Conservation (phyloP, 2,329 filamentous ascomycete genomes). For the Penicillium digitatum region DNA sequence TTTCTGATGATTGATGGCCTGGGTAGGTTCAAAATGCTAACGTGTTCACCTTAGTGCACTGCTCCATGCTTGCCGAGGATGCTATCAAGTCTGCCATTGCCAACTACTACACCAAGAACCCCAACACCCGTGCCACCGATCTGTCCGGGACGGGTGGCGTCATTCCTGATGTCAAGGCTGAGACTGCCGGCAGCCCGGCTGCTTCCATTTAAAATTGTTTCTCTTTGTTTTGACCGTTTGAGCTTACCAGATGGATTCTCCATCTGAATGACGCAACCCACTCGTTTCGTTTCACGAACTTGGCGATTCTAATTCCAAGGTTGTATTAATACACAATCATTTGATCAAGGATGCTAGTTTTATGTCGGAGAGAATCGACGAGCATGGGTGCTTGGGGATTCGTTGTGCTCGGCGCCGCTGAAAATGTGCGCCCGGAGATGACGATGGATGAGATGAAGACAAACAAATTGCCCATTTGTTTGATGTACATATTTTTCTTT, state of each 20-base stretch:
- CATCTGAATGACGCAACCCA: background rate
- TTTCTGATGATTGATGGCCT: background rate
- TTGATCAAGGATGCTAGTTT: conserved; percentile 16
- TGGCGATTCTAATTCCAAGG: conserved; percentile 10
- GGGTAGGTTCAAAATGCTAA: conserved; percentile 2
- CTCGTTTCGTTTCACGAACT: conserved; percentile 6
- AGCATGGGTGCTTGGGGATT: background rate
- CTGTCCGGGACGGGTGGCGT: conserved; percentile 69
- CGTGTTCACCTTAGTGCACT: conserved; percentile 60
- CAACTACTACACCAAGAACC: conserved; percentile 90
- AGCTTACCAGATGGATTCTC: background rate
- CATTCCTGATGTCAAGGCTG: conserved; percentile 56
- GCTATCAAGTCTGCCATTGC: conserved; percentile 89
- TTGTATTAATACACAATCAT: conserved; percentile 17
- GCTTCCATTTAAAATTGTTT: conserved; percentile 22
- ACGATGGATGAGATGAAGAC: conserved; percentile 10
- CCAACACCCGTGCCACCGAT: conserved; percentile 67
- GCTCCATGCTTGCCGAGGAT: conserved; percentile 88
- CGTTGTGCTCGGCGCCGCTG: background rate
- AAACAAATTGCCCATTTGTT: conserved; percentile 26
- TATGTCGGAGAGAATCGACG: background rate
- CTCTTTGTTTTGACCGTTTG: background rate
- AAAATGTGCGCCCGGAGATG: background rate
- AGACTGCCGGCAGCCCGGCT: conserved; percentile 34
- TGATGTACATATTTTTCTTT: conserved; percentile 27